phyloP scores from a whole-genome alignment of 2,329 filamentous ascomycete species.

The Hysterium pulicare region DNA sequence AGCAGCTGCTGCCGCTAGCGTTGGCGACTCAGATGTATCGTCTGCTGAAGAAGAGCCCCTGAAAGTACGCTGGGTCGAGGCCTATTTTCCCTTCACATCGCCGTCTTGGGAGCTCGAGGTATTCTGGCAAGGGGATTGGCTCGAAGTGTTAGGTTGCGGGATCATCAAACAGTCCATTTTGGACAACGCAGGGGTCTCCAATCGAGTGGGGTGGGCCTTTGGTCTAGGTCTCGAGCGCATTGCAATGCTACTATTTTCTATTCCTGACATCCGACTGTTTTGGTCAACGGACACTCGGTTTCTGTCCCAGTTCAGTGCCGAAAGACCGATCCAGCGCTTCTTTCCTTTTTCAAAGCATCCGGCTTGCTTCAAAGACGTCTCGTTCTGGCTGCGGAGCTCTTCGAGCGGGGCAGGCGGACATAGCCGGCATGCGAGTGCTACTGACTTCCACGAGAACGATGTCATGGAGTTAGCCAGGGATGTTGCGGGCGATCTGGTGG shows the following conservation, averaged over 20 bases:
- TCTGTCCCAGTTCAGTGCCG: constrained; percentile 68
- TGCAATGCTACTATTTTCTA: constrained; percentile 94
- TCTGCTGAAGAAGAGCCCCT: constrained; percentile 61
- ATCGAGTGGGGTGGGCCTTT: constrained; percentile 89
- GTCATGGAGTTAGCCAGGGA: constrained; percentile 92
- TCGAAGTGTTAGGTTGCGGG: constrained; percentile 92
- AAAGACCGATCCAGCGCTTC: constrained; percentile 59
- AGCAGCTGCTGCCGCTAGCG: constrained; percentile 53
- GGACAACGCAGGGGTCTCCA: constrained; percentile 69
- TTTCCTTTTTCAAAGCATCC: constrained; percentile 89
- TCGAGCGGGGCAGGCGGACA: constrained; percentile 29
- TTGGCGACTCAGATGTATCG: constrained; percentile 46
- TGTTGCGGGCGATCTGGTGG: constrained; percentile 76
- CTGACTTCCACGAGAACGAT: constrained; percentile 84
- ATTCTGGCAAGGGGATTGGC: constrained; percentile 90
- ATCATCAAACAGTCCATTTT: constrained; percentile 82
- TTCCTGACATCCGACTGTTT: constrained; percentile 94
- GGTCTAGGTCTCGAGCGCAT: constrained; percentile 91
- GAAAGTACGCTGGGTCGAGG: constrained; percentile 88
- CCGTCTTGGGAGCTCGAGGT: constrained; percentile 97
- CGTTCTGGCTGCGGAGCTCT: constrained; percentile 71
- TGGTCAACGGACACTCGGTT: constrained; percentile 88
- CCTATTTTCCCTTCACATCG: constrained; percentile 95
- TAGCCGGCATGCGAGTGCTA: constrained; percentile 40
- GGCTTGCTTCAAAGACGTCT: constrained; percentile 84